These are phyloP conservation scores for Hibiscus trionum DNA, from an alignment of 345 rosid species.

Conservation along the genomic window DNA sequence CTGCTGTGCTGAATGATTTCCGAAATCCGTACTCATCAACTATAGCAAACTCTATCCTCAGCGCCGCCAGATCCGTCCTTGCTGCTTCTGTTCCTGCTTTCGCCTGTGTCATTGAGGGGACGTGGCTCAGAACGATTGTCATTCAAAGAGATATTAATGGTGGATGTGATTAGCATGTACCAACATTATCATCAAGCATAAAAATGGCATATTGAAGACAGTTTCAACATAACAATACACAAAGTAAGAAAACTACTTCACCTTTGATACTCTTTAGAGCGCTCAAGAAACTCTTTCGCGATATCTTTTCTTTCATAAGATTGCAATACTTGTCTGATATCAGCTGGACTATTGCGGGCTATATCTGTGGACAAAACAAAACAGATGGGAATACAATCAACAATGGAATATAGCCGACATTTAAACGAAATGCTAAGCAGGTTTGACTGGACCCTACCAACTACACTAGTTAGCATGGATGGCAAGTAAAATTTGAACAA, in stretches of 20 bases:
- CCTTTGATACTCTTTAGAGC: slow-evolving; percentile 76
- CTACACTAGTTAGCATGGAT: neutral
- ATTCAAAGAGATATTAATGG: neutral
- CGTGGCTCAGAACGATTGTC: neutral
- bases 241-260: slow-evolving; percentile 3
- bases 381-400: neutral
- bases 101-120: slow-evolving; percentile 39
- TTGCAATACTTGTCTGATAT: slow-evolving; percentile 63
- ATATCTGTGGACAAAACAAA: slow-evolving; percentile 47
- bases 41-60: slow-evolving; percentile 20
- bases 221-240: neutral
- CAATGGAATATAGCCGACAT: neutral
- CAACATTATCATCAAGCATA: slow-evolving; percentile 1
- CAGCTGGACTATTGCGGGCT: slow-evolving; percentile 73
- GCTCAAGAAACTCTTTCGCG: slow-evolving; percentile 77
- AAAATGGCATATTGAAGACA: neutral
- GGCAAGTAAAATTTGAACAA: neutral
- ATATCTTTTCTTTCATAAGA: slow-evolving; percentile 71
- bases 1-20: neutral
- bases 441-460: neutral
- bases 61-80: slow-evolving; percentile 47
- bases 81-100: slow-evolving; percentile 74
- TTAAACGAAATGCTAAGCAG: neutral
- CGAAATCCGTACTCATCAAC: neutral
- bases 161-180: neutral